Conservation (phyloP, 176 grass and related monocot genomes). For the Thinopyrum elongatum region DNA sequence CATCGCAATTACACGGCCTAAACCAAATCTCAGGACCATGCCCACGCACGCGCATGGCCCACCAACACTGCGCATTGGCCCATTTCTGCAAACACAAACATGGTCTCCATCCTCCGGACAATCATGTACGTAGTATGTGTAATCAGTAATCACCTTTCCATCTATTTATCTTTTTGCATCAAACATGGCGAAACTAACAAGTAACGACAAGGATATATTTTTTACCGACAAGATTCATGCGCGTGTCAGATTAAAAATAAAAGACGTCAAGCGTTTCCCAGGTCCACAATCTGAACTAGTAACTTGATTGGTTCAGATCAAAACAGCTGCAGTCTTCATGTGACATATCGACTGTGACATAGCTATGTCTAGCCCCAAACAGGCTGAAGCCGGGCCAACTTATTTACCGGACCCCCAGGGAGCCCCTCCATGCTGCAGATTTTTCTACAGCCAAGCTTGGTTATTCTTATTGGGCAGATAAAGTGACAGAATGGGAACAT, state of each 20-base stretch:
- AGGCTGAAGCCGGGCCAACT: slow-evolving; percentile 11
- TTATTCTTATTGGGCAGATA: slow-evolving; percentile 11
- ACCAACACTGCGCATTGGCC: slow-evolving; percentile 27
- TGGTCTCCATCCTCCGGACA: slow-evolving; percentile 16
- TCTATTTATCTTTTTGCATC: not conserved
- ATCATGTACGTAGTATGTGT: too few relatives aligned
- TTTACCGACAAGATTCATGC: not conserved
- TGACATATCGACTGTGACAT: slow-evolving; percentile 31
- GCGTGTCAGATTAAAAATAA: not conserved
- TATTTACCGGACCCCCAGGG: slow-evolving; percentile 26
- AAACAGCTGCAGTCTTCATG: slow-evolving; percentile 28
- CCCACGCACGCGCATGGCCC: slow-evolving; percentile 2
- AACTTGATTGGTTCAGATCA: slow-evolving; percentile 33
- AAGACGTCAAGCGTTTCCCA: not conserved
- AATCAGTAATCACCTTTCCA: not conserved
- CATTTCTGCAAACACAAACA: slow-evolving; percentile 39
- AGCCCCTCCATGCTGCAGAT: not conserved
- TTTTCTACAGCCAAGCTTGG: slow-evolving; percentile 22
- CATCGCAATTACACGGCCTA: not conserved
- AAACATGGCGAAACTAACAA: not conserved
- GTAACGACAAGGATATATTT: slow-evolving; percentile 20
- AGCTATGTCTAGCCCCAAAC: slow-evolving; percentile 23
- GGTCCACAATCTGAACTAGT: slow-evolving; percentile 2
- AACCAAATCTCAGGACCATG: slow-evolving; percentile 44
- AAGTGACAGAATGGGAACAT: slow-evolving; percentile 28